Evolutionary conservation across 1,139 yeast species (phyloP).

Genomic region (Suhomyces bolitotheri): DNA sequence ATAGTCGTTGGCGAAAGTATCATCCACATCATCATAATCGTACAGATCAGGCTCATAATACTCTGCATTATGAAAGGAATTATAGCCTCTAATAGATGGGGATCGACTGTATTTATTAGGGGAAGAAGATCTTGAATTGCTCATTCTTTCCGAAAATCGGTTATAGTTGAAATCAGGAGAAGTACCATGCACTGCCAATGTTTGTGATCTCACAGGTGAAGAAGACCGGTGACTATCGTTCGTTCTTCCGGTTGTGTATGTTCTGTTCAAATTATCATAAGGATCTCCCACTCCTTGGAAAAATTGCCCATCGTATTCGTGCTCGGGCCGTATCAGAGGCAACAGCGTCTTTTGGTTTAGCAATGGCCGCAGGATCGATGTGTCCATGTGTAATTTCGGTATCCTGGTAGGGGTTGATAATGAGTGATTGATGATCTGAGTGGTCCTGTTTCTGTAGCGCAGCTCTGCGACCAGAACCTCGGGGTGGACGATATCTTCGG

Average conservation of each 20-base stretch:
- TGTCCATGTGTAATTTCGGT: constrained; percentile 8
- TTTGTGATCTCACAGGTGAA: constrained; percentile 13
- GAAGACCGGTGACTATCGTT: not conserved
- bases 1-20: constrained; percentile 6
- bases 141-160: constrained; percentile 4
- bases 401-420: constrained; percentile 9
- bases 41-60: constrained; percentile 3
- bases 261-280: too few relatives aligned
- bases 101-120: constrained; percentile 27
- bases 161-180: constrained; percentile 9
- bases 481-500: constrained; percentile 5
- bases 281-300: too few relatives aligned
- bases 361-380: constrained; percentile 2
- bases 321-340: constrained; percentile 8
- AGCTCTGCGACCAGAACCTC: not conserved
- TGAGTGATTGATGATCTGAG: constrained; percentile 13
- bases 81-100: constrained; percentile 17
- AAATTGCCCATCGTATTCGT: too few relatives aligned
- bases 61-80: constrained; percentile 3
- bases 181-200: constrained; percentile 12
- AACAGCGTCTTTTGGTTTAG: constrained; percentile 10
- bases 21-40: constrained; percentile 3
- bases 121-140: constrained; percentile 29
- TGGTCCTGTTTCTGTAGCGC: not conserved
- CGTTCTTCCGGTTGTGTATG: too few relatives aligned